Evolutionary conservation across 2,329 filamentous ascomycete species (phyloP), one percentile per base, ranked within the genome.

Genomic region (Sordariomycetes sp.): DNA sequence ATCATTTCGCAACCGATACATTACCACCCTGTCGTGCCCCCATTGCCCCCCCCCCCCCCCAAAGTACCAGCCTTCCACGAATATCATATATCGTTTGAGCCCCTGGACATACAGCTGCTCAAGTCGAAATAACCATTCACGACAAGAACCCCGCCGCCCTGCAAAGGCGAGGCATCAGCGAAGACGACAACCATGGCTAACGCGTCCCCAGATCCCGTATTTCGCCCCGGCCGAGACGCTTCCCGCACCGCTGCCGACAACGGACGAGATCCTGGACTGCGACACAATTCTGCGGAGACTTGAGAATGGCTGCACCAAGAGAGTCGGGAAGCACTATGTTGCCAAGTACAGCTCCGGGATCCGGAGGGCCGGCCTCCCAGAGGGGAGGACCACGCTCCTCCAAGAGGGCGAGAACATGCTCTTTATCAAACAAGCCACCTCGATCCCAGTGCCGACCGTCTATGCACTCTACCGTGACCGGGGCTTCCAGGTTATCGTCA

Each of bases 401-500:
- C 56, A 64, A 11, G 68, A 71, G 62, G 67, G 66, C 25, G 61
- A 66, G 55, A 70, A 67, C 52, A 70, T 71, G 68, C 58, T 68
- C 2, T 71, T 68, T 61, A 63, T 68, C 22, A 56, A 59, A 28
- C 57, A 63, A 37, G 54, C 59, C 11, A 67, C 65, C 18, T 61
- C 55, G 37, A 58, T 70, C 12, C 59, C 55, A 20, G 62, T 70
- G n/a, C 69, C 69, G 20, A 61, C 58, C 11, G 66, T 71, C 24
- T 71, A 65, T 58, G 68, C 69, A 10, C 61, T 70, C 54, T 70
- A 66, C 59, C 57, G 59, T 18, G 59, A 64, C n/a, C n/a, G 53
- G n/a, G 51, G 35, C 11, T 14, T 20, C 10, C 18, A 51, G 16
- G 8, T 18, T 11, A 51, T 40, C 11, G 35, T 52, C 14, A 24